phyloP scores from a whole-genome alignment of 2,329 filamentous ascomycete genomes.

The Exophiala alcalophila region DNA sequence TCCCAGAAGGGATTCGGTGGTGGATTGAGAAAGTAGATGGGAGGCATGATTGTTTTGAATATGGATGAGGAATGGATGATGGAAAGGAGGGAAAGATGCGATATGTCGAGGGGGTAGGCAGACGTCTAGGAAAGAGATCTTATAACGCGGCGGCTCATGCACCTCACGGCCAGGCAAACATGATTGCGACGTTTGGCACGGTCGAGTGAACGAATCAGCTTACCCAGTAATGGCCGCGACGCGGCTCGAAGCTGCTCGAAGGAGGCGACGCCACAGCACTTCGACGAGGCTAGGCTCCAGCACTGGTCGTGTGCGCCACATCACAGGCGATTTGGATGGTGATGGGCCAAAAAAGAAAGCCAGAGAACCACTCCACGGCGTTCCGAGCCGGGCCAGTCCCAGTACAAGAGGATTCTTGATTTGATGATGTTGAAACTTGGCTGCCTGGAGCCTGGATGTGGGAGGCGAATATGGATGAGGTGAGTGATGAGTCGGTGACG shows the following conservation, averaged over 20 bases:
- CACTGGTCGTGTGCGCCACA: conserved; percentile 1
- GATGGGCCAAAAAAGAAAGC: no score
- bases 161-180: conserved; percentile 27
- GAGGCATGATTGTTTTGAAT: conserved; percentile 44
- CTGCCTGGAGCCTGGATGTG: no score
- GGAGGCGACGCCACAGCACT: conserved; percentile 8
- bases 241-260: conserved; percentile 23
- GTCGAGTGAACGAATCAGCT: conserved; percentile 20
- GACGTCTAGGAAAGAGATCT: conserved; percentile 3
- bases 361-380: no score
- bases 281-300: not conserved
- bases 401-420: no score
- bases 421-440: no score
- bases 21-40: conserved; percentile 47
- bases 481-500: no score
- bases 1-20: conserved; percentile 53
- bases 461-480: not conserved
- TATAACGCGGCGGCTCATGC: conserved; percentile 9
- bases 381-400: no score
- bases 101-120: conserved; percentile 2
- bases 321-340: no score
- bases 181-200: conserved; percentile 11
- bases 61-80: conserved; percentile 1
- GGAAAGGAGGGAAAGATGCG: conserved; percentile 1
- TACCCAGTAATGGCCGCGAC: conserved; percentile 11